A percentile compares a stretch with the other conserved stretches of the same genome.
Evolutionary conservation across 23 red algal species (phyloP).

Genomic region (Gracilaria caudata): DNA sequence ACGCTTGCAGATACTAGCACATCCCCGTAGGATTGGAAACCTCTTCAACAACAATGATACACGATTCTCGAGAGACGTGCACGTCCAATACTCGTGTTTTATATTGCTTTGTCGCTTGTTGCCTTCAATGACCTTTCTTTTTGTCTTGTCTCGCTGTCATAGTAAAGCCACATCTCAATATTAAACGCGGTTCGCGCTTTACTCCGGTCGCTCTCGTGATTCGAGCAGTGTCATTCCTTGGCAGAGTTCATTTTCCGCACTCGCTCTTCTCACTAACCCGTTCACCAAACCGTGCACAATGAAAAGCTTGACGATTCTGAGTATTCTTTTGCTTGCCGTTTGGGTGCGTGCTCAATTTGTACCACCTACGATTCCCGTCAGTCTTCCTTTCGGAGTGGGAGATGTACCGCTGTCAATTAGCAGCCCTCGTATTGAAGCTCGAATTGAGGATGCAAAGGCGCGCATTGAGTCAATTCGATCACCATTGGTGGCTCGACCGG

Average conservation of each 20-base stretch:
- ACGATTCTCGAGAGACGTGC: background rate
- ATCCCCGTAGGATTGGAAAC: background rate
- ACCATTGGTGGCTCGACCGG: background rate
- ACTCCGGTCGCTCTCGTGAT: background rate
- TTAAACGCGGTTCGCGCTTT: background rate
- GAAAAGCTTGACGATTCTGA: background rate
- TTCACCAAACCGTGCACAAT: background rate
- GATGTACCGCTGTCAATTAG: background rate
- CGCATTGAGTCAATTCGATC: conserved; percentile 1
- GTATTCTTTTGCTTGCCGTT: background rate
- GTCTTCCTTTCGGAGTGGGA: conserved; percentile 15
- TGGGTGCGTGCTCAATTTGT: background rate
- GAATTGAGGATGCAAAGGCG: background rate
- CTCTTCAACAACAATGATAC: background rate
- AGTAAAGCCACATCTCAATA: background rate
- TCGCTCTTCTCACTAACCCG: background rate
- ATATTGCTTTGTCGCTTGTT: background rate
- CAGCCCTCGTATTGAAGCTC: background rate
- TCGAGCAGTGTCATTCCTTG: background rate
- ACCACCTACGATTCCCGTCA: background rate
- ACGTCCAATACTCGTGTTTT: background rate
- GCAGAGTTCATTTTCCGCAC: no score
- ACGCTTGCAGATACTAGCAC: background rate
- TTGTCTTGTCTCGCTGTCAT: conserved; percentile 3
- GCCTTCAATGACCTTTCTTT: background rate